Evolutionary conservation across 148 eudicot genomes (phyloP).

Genomic region (Rheum nobile): DNA sequence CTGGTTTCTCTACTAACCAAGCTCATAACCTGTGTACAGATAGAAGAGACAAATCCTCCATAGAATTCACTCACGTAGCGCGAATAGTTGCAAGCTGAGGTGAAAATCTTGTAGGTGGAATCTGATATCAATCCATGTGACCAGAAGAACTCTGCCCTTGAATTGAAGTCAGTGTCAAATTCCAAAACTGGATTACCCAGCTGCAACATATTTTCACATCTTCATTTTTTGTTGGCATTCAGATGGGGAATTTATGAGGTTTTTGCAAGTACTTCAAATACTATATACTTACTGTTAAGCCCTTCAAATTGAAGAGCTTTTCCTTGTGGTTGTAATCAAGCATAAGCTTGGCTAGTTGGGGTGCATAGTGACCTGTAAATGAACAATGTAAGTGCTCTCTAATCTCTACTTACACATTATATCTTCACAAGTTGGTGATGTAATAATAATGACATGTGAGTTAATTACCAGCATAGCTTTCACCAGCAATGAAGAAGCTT

Average conservation of each 20-base stretch:
- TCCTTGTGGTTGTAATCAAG: neutral
- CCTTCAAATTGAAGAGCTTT: neutral
- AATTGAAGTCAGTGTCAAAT: slow-evolving; percentile 71
- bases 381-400: neutral
- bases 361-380: neutral
- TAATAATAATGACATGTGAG: neutral
- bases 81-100: slow-evolving; percentile 73
- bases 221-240: neutral
- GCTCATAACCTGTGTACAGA: slow-evolving; percentile 59
- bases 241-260: neutral
- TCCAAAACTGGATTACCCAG: slow-evolving; percentile 89
- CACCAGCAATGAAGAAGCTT: slow-evolving; percentile 62
- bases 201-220: slow-evolving; percentile 15
- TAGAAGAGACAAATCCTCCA: slow-evolving; percentile 51
- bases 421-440: neutral
- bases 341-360: slow-evolving; percentile 6
- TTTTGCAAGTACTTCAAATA: neutral
- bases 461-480: slow-evolving; percentile 22
- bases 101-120: slow-evolving; percentile 66
- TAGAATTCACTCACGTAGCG: slow-evolving; percentile 70
- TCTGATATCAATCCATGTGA: slow-evolving; percentile 97
- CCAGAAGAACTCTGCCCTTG: slow-evolving; percentile 95
- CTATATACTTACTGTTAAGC: neutral
- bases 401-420: neutral
- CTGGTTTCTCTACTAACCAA: slow-evolving; percentile 75